Evolutionary conservation across 352 stramenopile genomes (phyloP), one percentile per base, ranked within the genome.

Genomic region (Globisporangium middletonii): DNA sequence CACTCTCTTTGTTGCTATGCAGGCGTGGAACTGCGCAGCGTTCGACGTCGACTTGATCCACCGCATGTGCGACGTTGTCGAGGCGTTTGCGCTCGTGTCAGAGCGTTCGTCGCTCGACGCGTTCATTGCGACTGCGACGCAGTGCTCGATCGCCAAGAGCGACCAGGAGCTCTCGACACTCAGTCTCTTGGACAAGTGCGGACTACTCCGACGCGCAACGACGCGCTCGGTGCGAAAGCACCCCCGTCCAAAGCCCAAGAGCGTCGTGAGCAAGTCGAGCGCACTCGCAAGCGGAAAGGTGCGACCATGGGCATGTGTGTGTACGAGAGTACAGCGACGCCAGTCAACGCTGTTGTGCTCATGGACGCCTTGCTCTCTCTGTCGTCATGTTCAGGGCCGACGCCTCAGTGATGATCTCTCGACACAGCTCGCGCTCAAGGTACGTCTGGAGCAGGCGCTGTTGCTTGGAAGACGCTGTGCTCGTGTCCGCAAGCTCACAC

Each of bases 21-120:
- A 85, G 75, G 75, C 75, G 27, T 92, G 83, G 83, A 92, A 78
- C 53, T 87, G 75, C 56, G 75, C 77, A 37, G 73, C 73, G 16
- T 68, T 90, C 18, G 69, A 69, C 27, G 53, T 44, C 23, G 49
- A 72, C n/a, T 69, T 77, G 50, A 72, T 92, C 53, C 53, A 59
- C 46, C 64, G 57, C 33, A 58, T 86, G 41, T 83, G 72, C 63
- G 57, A 68, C 44, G 57, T 75, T 6, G 45, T 88, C 28, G 64
- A 63, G 33, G 49, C 62, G 13, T 86, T 86, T 56, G 65, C 58
- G 19, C 43, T 77, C 18, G 33, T 71, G 19, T 70, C 65, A 12
- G 63, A 75, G 37, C 57, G 53, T 12, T 52, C 68, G 33, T 41
- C 41, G 11, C 53, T 61, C 27, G 38, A 53, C 27, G 50, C 56